These are phyloP conservation scores for Diaporthe ampelina DNA, from an alignment of 2,329 filamentous ascomycete genomes.

Conservation along the genomic window DNA sequence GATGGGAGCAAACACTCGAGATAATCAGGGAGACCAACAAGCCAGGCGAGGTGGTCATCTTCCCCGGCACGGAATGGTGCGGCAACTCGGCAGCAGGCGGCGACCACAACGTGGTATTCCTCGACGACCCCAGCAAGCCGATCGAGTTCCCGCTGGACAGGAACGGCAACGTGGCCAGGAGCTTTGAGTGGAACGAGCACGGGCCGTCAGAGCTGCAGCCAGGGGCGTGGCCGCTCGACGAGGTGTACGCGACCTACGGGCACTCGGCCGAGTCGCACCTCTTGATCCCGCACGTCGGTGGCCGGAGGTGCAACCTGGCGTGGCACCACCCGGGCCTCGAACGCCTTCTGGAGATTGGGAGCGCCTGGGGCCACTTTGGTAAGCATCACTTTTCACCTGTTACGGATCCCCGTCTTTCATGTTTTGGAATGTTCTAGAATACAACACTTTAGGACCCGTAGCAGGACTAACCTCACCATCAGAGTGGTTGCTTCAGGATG, in stretches of 20 bases:
- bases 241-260: slow-evolving; percentile 54
- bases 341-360: slow-evolving; percentile 52
- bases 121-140: slow-evolving; percentile 46
- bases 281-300: slow-evolving; percentile 54
- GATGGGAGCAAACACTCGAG: slow-evolving; percentile 50
- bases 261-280: slow-evolving; percentile 50
- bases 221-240: slow-evolving; percentile 54
- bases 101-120: slow-evolving; percentile 54
- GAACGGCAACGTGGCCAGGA: slow-evolving; percentile 51
- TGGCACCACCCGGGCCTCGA: slow-evolving; percentile 55
- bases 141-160: slow-evolving; percentile 51
- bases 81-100: slow-evolving; percentile 53
- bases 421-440: too few relatives aligned
- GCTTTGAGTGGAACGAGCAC: slow-evolving; percentile 55
- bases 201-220: slow-evolving; percentile 49
- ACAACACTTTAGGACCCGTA: too few relatives aligned
- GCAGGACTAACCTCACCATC: too few relatives aligned
- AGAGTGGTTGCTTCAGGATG: slow-evolving; percentile 53
- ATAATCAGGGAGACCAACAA: slow-evolving; percentile 46
- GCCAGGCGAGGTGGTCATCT: slow-evolving; percentile 48
- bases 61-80: slow-evolving; percentile 53
- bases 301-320: slow-evolving; percentile 51
- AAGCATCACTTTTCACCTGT: too few relatives aligned
- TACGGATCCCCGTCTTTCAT: too few relatives aligned
- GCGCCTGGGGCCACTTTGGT: slow-evolving; percentile 53